Conservation (phyloP, 2,329 filamentous ascomycete genomes). For the Penicillium psychrosexuale region DNA sequence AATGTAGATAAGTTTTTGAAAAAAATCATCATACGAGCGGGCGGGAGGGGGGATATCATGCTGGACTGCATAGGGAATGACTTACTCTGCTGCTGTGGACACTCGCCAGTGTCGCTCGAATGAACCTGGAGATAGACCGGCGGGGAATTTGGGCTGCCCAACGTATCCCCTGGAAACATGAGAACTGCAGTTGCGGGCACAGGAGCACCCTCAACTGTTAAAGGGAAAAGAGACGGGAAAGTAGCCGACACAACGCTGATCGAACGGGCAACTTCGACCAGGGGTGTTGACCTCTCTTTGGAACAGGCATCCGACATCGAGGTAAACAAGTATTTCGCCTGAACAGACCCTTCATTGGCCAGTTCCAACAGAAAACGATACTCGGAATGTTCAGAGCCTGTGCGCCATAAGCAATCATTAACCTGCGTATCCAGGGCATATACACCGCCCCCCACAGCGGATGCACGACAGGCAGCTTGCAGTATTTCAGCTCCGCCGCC, state of each 20-base stretch:
- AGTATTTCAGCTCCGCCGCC: slow-evolving; percentile 83
- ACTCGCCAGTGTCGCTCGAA: slow-evolving; percentile 89
- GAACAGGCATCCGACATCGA: slow-evolving; percentile 38
- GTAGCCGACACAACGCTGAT: slow-evolving; percentile 68
- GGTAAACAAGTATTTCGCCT: slow-evolving; percentile 38
- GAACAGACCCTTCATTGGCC: slow-evolving; percentile 38
- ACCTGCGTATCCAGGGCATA: slow-evolving; percentile 80
- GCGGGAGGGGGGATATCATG: slow-evolving; percentile 7
- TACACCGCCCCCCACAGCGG: slow-evolving; percentile 83
- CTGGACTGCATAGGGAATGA: slow-evolving; percentile 32
- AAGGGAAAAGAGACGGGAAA: slow-evolving; percentile 65
- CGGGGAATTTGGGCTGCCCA: slow-evolving; percentile 32
- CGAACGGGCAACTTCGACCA: slow-evolving; percentile 53
- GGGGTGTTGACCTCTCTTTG: slow-evolving; percentile 15
- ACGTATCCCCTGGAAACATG: slow-evolving; percentile 36
- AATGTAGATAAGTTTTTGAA: slow-evolving; percentile 99
- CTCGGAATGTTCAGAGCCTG: slow-evolving; percentile 11
- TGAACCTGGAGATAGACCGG: slow-evolving; percentile 67
- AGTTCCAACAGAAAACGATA: slow-evolving; percentile 31
- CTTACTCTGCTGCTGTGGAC: slow-evolving; percentile 86
- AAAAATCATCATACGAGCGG: slow-evolving; percentile 74
- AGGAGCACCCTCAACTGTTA: slow-evolving; percentile 70
- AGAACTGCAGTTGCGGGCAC: slow-evolving; percentile 64
- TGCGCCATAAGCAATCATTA: slow-evolving; percentile 28
- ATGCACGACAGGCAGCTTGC: slow-evolving; percentile 86